These are phyloP conservation scores for Ophiosphaerella herpotricha DNA, from an alignment of 2,329 filamentous ascomycete species.

Conservation along the genomic window DNA sequence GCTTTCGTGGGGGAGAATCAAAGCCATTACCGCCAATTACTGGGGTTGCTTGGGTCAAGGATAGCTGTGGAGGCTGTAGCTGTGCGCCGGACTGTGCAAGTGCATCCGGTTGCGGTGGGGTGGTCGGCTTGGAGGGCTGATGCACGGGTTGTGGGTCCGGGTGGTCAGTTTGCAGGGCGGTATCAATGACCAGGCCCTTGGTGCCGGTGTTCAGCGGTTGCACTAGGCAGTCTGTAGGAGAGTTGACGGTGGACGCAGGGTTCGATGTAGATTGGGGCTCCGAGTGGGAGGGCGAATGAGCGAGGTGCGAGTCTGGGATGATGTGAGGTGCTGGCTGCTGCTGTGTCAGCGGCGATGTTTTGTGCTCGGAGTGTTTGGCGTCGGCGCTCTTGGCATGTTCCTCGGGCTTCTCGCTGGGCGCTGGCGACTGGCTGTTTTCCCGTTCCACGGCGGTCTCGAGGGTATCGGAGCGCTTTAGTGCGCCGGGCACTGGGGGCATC, in stretches of 20 bases:
- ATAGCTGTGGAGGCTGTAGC: slow-evolving; percentile 41
- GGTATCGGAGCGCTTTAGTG: slow-evolving; percentile 41
- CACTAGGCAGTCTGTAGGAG: slow-evolving; percentile 41
- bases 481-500: slow-evolving; percentile 44
- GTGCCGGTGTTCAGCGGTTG: slow-evolving; percentile 30
- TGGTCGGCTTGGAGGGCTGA: slow-evolving; percentile 12
- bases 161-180: slow-evolving; percentile 21
- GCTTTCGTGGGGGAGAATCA: slow-evolving; percentile 39
- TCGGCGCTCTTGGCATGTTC: slow-evolving; percentile 26
- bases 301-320: slow-evolving; percentile 37
- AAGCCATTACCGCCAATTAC: slow-evolving; percentile 44
- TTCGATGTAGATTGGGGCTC: slow-evolving; percentile 30
- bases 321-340: slow-evolving; percentile 24
- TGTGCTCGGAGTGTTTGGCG: slow-evolving; percentile 27
- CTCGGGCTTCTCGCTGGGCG: slow-evolving; percentile 38
- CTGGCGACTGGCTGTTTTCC: slow-evolving; percentile 46
- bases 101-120: slow-evolving; percentile 17
- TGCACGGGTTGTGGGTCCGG: slow-evolving; percentile 13
- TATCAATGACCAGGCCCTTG: slow-evolving; percentile 32
- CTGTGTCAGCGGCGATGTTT: slow-evolving; percentile 20
- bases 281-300: slow-evolving; percentile 36
- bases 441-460: slow-evolving; percentile 41
- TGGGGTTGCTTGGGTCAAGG: slow-evolving; percentile 47
- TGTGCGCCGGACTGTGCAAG: slow-evolving; percentile 15
- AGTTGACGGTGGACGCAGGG: slow-evolving; percentile 31